A percentile compares a stretch with the other conserved stretches of the same genome.
These are phyloP conservation scores for Populus tremula DNA, from an alignment of 345 rosid genomes.

Conservation along the genomic window DNA sequence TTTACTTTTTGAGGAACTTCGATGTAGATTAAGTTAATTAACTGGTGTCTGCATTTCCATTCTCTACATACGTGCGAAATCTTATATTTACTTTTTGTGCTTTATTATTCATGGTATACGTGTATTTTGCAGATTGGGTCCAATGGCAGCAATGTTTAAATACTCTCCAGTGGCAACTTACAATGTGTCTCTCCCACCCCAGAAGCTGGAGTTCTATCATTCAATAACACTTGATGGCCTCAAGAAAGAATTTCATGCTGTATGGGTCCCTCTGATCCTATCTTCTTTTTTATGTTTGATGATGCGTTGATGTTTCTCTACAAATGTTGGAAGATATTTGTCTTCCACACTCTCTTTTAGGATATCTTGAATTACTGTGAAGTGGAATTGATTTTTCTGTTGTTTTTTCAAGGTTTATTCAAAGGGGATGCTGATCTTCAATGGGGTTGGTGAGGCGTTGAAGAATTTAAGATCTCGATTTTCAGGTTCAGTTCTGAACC, in stretches of 20 bases:
- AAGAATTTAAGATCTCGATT: conserved; percentile 46
- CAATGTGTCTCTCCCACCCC: conserved; percentile 69
- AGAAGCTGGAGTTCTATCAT: conserved; percentile 57
- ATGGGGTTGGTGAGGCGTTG: conserved; percentile 51
- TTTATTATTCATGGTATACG: not conserved
- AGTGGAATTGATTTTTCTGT: conserved; percentile 10
- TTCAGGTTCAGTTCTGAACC: conserved; percentile 43
- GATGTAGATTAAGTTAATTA: not conserved
- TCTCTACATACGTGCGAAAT: not conserved
- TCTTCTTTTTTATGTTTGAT: conserved; percentile 2
- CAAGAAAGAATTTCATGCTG: conserved; percentile 54
- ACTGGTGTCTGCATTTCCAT: not conserved
- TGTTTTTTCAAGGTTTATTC: conserved; percentile 47
- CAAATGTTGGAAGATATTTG: not conserved
- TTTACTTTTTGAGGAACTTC: not conserved
- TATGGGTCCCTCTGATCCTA: conserved; percentile 30
- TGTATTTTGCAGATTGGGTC: conserved; percentile 61
- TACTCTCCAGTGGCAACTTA: conserved; percentile 72
- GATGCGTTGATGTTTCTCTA: conserved; percentile 6
- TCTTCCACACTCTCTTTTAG: not conserved
- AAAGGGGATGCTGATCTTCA: conserved; percentile 60
- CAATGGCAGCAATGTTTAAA: conserved; percentile 82
- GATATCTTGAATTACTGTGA: not conserved
- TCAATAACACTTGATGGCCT: conserved; percentile 51
- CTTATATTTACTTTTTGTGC: not conserved